Evolutionary conservation across 192 early-diverging fungal genomes (phyloP), one percentile per base, ranked within the genome.

Genomic region (Powellomyces hirtus): DNA sequence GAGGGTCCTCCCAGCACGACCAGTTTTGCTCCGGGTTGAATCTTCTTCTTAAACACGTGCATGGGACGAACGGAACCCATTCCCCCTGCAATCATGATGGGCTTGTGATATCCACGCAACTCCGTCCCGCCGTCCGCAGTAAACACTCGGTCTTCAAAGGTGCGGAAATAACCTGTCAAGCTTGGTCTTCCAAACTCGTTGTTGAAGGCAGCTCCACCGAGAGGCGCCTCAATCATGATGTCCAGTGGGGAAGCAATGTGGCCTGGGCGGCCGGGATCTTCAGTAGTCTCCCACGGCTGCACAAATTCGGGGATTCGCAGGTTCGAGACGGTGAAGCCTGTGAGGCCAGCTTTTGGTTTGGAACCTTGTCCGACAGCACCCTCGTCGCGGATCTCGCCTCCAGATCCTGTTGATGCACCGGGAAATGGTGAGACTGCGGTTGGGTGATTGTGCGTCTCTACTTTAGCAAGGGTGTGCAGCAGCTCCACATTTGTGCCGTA

Each of bases 381-480:
- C 83, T 99, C 98, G 77, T 99, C 98, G 77, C 98, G 91, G 77
- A 99, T 99, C 78, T 99, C 98, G 75, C 98, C 98, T 73, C 98
- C 98, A 22, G 95, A 90, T 50, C 98, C 98, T 20, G 98, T 99
- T 4, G 96, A 90, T 24, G 98, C 98, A 68, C 98, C 98, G 24
- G 98, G 91, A 77, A 92, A 97, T 29, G 98, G 98, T 55, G 96
- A 98, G 22, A 99, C 95, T 24, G 94, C 94, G 18, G 96, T 99
- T 37, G 98, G 98, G 75, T 99, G 98, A 77, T 99, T 99, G 81
- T 99, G 98, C 0, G 98, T 99, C 83, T 99, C 98, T 20, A 99
- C 98, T 81, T 99, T 97, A 64, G 88, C 89, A 33, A 98, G 84
- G 46, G 91, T 92, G 77, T 99, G 93, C 27, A 98, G 88, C 35